Conservation (phyloP, 768 basidiomycete genomes). For the Rhizopogon vesiculosus region DNA sequence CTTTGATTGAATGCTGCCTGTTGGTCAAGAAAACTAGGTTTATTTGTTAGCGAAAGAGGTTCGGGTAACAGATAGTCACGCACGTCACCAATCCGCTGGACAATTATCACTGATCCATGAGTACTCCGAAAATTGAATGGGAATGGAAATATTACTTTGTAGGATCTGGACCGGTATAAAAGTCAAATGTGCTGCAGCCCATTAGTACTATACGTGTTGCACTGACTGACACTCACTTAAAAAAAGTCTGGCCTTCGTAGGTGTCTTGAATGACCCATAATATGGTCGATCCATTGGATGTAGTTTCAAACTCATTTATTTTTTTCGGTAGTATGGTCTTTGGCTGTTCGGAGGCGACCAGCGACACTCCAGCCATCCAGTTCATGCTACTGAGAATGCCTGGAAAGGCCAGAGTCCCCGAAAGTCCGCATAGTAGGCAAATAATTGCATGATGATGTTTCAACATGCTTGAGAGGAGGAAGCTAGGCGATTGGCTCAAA, state of each 20-base stretch:
- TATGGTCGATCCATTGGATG: constrained; percentile 44
- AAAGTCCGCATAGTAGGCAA: constrained; percentile 8
- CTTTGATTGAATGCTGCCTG: constrained; percentile 46
- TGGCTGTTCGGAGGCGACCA: neutral
- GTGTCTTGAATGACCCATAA: constrained; percentile 68
- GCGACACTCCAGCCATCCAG: neutral
- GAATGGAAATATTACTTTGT: constrained; percentile 47
- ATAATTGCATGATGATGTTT: neutral
- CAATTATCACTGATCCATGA: constrained; percentile 9
- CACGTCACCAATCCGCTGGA: constrained; percentile 69
- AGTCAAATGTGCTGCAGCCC: constrained; percentile 42
- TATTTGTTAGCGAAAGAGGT: neutral
- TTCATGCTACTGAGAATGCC: neutral
- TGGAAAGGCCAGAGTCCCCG: constrained; percentile 5
- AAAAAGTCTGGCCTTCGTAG: constrained; percentile 63
- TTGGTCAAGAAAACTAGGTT: constrained; percentile 55
- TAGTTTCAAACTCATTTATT: constrained; percentile 27
- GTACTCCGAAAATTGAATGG: constrained; percentile 7
- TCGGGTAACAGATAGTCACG: constrained; percentile 16
- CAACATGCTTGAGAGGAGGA: neutral
- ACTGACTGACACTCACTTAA: constrained; percentile 45
- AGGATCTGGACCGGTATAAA: constrained; percentile 60
- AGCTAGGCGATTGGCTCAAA: too few species aligned
- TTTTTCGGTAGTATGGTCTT: neutral
- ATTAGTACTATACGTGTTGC: neutral